Evolutionary conservation across 1,139 yeast species (phyloP).

Genomic region (Yamadazyma trypodendri): DNA sequence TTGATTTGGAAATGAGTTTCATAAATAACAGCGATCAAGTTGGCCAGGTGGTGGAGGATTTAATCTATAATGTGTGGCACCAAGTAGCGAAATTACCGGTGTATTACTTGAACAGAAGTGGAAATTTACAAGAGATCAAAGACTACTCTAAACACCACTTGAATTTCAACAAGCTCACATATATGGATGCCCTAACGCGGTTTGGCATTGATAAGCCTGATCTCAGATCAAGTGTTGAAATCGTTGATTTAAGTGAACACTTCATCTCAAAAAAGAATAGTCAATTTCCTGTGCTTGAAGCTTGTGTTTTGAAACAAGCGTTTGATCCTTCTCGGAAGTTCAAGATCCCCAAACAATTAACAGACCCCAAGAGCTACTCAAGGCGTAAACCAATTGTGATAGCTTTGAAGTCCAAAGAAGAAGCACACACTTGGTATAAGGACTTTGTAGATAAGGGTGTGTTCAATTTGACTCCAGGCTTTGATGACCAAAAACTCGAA

Average conservation of each 20-base stretch:
- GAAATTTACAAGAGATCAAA: constrained; percentile 22
- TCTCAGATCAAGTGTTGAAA: constrained; percentile 58
- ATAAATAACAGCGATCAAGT: constrained; percentile 67
- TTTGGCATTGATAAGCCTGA: constrained; percentile 98
- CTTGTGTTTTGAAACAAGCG: constrained; percentile 58
- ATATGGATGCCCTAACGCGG: constrained; percentile 63
- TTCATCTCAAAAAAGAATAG: constrained; percentile 33
- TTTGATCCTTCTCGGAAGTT: constrained; percentile 25
- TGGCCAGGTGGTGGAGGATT: constrained; percentile 57
- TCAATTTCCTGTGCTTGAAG: constrained; percentile 66
- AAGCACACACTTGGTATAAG: constrained; percentile 43
- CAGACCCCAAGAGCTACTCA: constrained; percentile 48
- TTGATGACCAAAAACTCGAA: constrained; percentile 25
- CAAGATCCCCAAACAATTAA: constrained; percentile 31
- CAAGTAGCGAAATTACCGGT: constrained; percentile 40
- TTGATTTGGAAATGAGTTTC: constrained; percentile 92
- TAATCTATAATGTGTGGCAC: constrained; percentile 59
- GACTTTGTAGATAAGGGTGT: constrained; percentile 31
- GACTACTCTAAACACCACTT: constrained; percentile 19
- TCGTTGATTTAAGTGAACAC: constrained; percentile 46
- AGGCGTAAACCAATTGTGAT: constrained; percentile 60
- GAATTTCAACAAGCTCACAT: constrained; percentile 50
- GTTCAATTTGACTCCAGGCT: constrained; percentile 15
- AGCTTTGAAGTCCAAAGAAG: constrained; percentile 41
- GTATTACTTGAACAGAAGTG: constrained; percentile 29